Conservation (phyloP, 2,329 filamentous ascomycete species). For the Pseudopyricularia cyperi region DNA sequence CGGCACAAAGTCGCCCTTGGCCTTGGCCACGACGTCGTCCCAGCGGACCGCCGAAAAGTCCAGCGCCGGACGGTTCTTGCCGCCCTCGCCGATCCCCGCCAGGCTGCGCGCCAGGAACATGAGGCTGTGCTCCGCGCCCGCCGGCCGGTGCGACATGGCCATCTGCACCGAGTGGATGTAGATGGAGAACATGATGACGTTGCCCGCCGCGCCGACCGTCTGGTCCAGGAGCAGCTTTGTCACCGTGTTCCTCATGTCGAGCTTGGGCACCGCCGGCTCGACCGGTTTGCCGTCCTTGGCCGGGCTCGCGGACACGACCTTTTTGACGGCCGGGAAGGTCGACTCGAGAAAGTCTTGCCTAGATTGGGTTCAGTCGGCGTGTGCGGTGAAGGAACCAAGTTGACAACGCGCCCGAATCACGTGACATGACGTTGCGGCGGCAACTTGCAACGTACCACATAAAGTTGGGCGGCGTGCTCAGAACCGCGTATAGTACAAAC, state of each 20-base stretch:
- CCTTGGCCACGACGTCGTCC: constrained; percentile 25
- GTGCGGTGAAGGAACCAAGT: not conserved
- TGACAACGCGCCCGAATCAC: not conserved
- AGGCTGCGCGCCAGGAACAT: constrained; percentile 17
- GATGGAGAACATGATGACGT: constrained; percentile 50
- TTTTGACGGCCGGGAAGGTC: constrained; percentile 52
- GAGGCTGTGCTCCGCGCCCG: constrained; percentile 17
- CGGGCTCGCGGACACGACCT: constrained; percentile 23
- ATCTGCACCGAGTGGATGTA: constrained; percentile 41
- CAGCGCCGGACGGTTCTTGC: constrained; percentile 15
- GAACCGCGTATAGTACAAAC: constrained; percentile 60
- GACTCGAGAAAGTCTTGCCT: constrained; percentile 67
- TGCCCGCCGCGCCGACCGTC: constrained; percentile 49
- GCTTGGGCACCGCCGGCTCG: constrained; percentile 24
- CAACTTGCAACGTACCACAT: constrained; percentile 47
- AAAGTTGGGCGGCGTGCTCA: constrained; percentile 73
- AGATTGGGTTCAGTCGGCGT: not conserved
- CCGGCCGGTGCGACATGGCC: constrained; percentile 29
- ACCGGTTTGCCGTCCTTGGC: constrained; percentile 27
- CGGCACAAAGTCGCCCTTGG: constrained; percentile 44
- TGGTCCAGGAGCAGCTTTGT: constrained; percentile 60
- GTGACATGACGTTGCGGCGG: not conserved
- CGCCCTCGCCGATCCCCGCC: constrained; percentile 8
- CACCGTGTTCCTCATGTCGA: constrained; percentile 50
- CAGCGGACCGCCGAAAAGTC: constrained; percentile 33